Percentiles rank a stretch among this genome's conserved stretches.
Conservation (phyloP, 179 eudicot species). For the Amaranthus tricolor region DNA sequence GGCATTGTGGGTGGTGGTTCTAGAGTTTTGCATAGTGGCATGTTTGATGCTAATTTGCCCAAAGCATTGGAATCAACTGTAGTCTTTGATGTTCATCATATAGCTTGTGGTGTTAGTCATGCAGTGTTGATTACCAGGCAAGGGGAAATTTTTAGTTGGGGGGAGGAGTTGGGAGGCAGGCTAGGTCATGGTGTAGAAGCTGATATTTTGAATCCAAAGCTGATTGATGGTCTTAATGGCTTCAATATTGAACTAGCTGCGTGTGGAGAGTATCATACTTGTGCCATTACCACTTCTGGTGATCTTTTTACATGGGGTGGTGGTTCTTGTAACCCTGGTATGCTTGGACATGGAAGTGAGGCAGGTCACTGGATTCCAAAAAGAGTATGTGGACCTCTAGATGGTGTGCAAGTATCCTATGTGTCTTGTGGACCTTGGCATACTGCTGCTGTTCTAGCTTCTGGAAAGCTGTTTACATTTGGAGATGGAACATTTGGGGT, state of each 20-base stretch:
- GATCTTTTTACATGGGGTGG: conserved; percentile 95
- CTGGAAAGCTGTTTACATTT: conserved; percentile 80
- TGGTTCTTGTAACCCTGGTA: conserved; percentile 56
- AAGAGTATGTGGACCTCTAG: conserved; percentile 61
- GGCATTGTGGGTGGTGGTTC: conserved; percentile 68
- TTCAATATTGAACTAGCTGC: conserved; percentile 59
- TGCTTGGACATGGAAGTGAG: conserved; percentile 80
- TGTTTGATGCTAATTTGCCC: conserved; percentile 60
- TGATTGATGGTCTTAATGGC: conserved; percentile 59
- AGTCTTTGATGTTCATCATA: conserved; percentile 69
- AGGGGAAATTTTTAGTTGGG: conserved; percentile 94
- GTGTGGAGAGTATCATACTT: conserved; percentile 86
- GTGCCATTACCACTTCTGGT: conserved; percentile 71
- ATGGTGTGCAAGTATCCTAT: conserved; percentile 55
- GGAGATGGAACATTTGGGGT: conserved; percentile 98
- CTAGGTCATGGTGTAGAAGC: conserved; percentile 88
- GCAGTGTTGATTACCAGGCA: conserved; percentile 76
- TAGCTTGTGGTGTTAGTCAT: conserved; percentile 83
- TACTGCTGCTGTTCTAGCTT: conserved; percentile 69
- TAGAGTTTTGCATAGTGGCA: conserved; percentile 37
- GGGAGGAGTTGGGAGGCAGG: conserved; percentile 91
- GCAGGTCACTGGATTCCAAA: conserved; percentile 81
- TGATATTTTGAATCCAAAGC: conserved; percentile 71
- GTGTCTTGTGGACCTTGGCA: conserved; percentile 98
- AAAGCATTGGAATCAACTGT: conserved; percentile 68